A percentile compares a stretch with the other conserved stretches of the same genome.
Conservation (phyloP, 2,329 filamentous ascomycete species). For the Penicillium sclerotiorum region DNA sequence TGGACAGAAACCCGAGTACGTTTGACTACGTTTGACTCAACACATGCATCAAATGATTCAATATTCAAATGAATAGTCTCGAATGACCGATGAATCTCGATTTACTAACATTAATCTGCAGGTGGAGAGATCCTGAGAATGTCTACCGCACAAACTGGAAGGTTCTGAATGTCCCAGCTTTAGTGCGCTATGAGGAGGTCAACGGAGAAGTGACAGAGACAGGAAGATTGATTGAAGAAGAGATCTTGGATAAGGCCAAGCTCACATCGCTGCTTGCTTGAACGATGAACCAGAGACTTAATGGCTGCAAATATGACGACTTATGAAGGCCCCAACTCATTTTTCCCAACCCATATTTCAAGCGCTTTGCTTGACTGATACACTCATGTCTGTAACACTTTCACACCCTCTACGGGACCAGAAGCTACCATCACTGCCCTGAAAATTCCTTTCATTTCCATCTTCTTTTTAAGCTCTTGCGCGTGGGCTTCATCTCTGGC, state of each 20-base stretch:
- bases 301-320: neutral
- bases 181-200: slow-evolving; percentile 38
- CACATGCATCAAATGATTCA: neutral
- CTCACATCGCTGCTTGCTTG: slow-evolving; percentile 26
- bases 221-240: slow-evolving; percentile 34
- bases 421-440: slow-evolving; percentile 1
- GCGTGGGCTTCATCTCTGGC: slow-evolving; percentile 7
- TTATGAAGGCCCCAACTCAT: too few relatives aligned
- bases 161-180: slow-evolving; percentile 37
- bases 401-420: slow-evolving; percentile 8
- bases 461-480: neutral
- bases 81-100: too few relatives aligned
- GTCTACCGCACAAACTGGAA: slow-evolving; percentile 40
- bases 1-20: slow-evolving; percentile 39
- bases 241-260: slow-evolving; percentile 33
- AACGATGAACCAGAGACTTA: neutral
- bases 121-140: slow-evolving; percentile 41
- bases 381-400: neutral
- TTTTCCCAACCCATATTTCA: too few relatives aligned
- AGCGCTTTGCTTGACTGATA: too few relatives aligned
- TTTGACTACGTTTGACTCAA: too few relatives aligned
- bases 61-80: neutral
- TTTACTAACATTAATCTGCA: slow-evolving; percentile 15
- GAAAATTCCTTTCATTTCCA: slow-evolving; percentile 1
- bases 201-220: slow-evolving; percentile 34